These are phyloP conservation scores for Phoma sp. DNA, from an alignment of 2,329 filamentous ascomycete species.

Conservation along the genomic window DNA sequence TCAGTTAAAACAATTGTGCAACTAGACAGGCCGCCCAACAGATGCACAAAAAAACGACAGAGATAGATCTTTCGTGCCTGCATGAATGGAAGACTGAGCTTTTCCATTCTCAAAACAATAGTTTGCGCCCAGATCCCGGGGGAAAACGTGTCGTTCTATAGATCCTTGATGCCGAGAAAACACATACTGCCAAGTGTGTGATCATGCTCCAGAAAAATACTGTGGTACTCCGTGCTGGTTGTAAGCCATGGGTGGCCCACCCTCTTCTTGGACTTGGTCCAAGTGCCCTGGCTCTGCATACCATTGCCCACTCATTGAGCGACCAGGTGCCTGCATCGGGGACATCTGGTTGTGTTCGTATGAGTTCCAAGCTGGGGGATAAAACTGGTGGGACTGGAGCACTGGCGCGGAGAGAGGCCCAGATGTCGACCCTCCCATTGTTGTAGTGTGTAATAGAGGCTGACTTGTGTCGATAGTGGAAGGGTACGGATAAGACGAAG, in stretches of 20 bases:
- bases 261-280: slow-evolving; percentile 46
- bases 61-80: not conserved
- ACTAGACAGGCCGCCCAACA: not conserved
- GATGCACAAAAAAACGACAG: not conserved
- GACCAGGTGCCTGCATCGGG: slow-evolving; percentile 36
- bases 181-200: not conserved
- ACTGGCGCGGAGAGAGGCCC: slow-evolving; percentile 46
- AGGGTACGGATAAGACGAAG: slow-evolving; percentile 44
- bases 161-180: too few relatives aligned
- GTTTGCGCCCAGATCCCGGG: not conserved
- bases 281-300: slow-evolving; percentile 40
- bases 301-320: slow-evolving; percentile 46
- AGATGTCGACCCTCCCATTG: slow-evolving; percentile 32
- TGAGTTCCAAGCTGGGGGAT: slow-evolving; percentile 40
- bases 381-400: slow-evolving; percentile 38
- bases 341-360: slow-evolving; percentile 36
- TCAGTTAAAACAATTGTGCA: not conserved
- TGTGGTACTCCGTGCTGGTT: slow-evolving; percentile 34
- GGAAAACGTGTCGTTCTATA: not conserved
- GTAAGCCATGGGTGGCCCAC: slow-evolving; percentile 36
- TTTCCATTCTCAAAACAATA: slow-evolving; percentile 1
- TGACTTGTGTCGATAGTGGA: slow-evolving; percentile 42
- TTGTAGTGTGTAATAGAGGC: slow-evolving; percentile 31
- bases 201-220: slow-evolving; percentile 37
- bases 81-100: not conserved